Base-by-base conservation (phyloP, 106 monocot genomes). In the Alisma plantagoaquatica region DNA sequence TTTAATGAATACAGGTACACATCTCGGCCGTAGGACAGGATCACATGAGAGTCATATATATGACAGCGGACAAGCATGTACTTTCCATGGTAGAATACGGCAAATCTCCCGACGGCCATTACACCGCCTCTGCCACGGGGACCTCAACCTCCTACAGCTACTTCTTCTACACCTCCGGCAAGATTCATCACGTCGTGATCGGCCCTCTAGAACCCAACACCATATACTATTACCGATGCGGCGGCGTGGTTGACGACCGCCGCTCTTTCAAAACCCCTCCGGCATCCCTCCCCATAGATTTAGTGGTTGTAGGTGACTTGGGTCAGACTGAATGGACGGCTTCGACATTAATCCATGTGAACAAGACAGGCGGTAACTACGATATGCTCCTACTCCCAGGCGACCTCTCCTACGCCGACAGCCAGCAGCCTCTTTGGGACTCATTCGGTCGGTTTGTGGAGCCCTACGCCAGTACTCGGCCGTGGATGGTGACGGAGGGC, bases 301-400 rank as follows among this genome's bases (percentile, higher is more conserved):
- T 92, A 26, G 82, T 44, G 30, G 43, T 92, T 45, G 43, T 64
- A 53, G 90, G 86, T 90, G 92, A 92, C 29, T 57, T 87, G 2
- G 92, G 92, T 2, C 92, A 92, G 38, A 92, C 92, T 1, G 87
- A 79, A 20, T 92, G 92, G 92, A 92, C 92, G 1, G 57, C 67
- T 1, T 73, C 92, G 16, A 92, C 92, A 16, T 44, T 87, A 41
- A 16, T 50, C 18, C 86, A 87, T 51, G 56, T 80, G 42, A 60
- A 51, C 18, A n/a, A n/a, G n/a, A n/a, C n/a, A n/a, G 41, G 23
- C 0, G 52, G 67, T 1, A 33, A 73, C 61, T 83, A 87, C 57
- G 82, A 92, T 77, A 60, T 92, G 59, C 82, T 92, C 11, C 71
- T 92, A 10, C 71, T 83, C 41, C 83, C 92, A 22, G 92, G 92